Base-by-base conservation (phyloP, 2,329 filamentous ascomycete species). In the Aphanocladium album region DNA sequence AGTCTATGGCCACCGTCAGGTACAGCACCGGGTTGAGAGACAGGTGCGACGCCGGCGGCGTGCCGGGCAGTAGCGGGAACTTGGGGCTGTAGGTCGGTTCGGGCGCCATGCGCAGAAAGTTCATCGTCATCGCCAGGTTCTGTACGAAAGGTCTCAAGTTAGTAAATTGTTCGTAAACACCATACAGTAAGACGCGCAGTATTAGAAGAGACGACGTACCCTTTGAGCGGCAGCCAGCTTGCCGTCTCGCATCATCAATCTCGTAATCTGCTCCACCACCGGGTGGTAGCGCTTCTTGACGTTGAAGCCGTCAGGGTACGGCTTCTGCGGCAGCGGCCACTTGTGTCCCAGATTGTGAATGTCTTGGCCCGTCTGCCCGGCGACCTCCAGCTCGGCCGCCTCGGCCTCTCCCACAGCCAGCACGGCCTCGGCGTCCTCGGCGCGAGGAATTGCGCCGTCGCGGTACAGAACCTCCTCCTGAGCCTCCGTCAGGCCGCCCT, bases 21-120 rank as follows among this genome's bases (percentile, higher is more conserved):
- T 98, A 99, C 59, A 90, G 83, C 59, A 96, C 82, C 1, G 95
- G 95, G 74, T 97, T 90, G 35, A 96, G 85, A 2, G 95, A 92
- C 11, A 99, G 88, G 68, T 93, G 88, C 4, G 83, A 79, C 25
- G 90, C 80, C 1, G 92, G 90, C 1, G 93, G 91, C 1, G 88
- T 81, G 60, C 90, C 90, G 2, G 91, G 89, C 37, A 93, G 79
- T 33, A 95, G 84, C 17, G 89, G 87, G 58, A 84, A 87, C 62
- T 81, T 77, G 23, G 90, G 85, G 73, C 88, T 90, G 71, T 89
- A 80, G 64, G 84, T 87, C 19, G 95, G 95, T 14, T 93, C 83
- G 2, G 93, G 85, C 4, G 91, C 84, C 45, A 91, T 96, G 69
- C 93, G 91, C 63, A 99, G 89, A 73, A 88, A 80, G 75, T 87